Evolutionary conservation across 116 monocot species (phyloP), one percentile per base, ranked within the genome.

Genomic region (Iris pallida): DNA sequence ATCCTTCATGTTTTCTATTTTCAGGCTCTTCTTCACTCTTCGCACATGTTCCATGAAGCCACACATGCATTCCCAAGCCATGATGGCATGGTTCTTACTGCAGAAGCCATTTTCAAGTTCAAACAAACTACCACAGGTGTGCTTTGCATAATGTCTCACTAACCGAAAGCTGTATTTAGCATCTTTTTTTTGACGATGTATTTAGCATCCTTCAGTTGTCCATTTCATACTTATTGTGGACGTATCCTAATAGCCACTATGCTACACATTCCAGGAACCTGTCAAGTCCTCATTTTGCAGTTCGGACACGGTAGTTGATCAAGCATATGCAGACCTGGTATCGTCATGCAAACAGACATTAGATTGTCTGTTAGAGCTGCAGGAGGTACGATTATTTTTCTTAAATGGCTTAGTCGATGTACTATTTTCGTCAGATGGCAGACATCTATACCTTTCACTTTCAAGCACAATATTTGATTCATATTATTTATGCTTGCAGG

Each of bases 51-150:
- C n/a, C n/a, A n/a, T n/a, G n/a, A n/a, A n/a, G n/a, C n/a, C n/a
- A n/a, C n/a, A n/a, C n/a, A n/a, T n/a, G n/a, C n/a, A n/a, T n/a
- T n/a, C n/a, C n/a, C n/a, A n/a, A n/a, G n/a, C n/a, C n/a, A n/a
- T n/a, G n/a, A n/a, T n/a, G n/a, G n/a, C n/a, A n/a, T n/a, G 96
- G 40, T 96, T 96, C 71, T 72, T 96, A 63, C 77, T 96, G 63
- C 92, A 96, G 57, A 96, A 96, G 69, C 61, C 89, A 66, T 92
- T 92, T 75, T 83, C 87, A 51, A 77, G 55, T 73, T 86, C 96
- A 71, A 96, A 96, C 64, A 92, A 72, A 74, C 71, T 96, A 65
- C 96, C 96, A 45, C 78, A 83, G 89, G 96, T 92, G 30, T 79
- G 73, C 3, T 68, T 61, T 55, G 13, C 60, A 43, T 5, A 42